Conservation (phyloP, 176 grass and related monocot species). For the Avena atlantica region DNA sequence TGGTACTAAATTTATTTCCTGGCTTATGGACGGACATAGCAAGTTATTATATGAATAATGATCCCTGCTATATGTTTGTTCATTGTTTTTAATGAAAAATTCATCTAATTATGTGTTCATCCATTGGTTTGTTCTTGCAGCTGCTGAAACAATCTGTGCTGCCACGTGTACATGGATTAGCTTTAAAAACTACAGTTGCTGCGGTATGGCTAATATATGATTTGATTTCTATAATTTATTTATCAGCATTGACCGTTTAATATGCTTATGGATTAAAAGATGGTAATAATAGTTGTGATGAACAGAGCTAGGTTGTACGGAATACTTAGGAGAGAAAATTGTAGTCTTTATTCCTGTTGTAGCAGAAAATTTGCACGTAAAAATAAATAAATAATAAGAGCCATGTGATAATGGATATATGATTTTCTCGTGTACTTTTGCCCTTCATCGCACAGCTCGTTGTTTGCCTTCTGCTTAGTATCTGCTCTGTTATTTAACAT, state of each 20-base stretch:
- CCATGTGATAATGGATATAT: background rate
- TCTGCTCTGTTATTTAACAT: conserved; percentile 15
- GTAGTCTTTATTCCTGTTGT: conserved; percentile 18
- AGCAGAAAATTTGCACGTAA: background rate
- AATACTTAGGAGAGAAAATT: conserved; percentile 33
- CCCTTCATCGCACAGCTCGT: background rate
- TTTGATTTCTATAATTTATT: conserved; percentile 2
- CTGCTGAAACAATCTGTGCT: conserved; percentile 89
- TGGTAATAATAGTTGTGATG: background rate
- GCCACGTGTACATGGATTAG: conserved; percentile 93
- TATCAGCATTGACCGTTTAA: conserved; percentile 10
- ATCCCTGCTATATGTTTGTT: background rate
- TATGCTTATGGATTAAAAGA: conserved; percentile 15
- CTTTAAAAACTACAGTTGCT: conserved; percentile 95
- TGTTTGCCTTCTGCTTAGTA: conserved; percentile 18
- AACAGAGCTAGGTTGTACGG: background rate
- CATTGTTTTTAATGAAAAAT: conserved; percentile 3
- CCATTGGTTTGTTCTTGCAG: conserved; percentile 50
- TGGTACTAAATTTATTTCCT: conserved; percentile 9
- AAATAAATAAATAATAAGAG: conserved; percentile 22
- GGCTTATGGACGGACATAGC: background rate
- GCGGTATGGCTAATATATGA: conserved; percentile 62
- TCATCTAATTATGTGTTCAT: conserved; percentile 10
- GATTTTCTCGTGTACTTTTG: conserved; percentile 36
- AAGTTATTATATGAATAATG: conserved; percentile 6